A percentile compares a stretch with the other conserved stretches of the same genome.
These are phyloP conservation scores for Citrus sinensis DNA, from an alignment of 345 rosid genomes.

Conservation along the genomic window DNA sequence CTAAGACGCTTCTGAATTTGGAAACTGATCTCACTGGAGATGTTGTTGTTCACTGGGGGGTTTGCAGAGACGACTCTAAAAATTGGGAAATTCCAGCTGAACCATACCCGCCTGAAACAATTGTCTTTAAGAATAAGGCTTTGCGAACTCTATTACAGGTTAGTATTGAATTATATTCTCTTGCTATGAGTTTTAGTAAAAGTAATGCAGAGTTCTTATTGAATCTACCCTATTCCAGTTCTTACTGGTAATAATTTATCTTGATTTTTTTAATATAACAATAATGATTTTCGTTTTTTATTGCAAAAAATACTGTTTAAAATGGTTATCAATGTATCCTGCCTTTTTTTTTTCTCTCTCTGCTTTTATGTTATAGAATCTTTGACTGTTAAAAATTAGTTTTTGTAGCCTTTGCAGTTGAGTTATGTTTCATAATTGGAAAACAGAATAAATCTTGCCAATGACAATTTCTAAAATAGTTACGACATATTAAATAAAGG, in stretches of 20 bases:
- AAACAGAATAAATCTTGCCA: neutral
- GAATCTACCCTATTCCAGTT: neutral
- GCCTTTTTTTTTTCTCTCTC: neutral
- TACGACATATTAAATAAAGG: neutral
- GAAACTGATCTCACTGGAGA: conserved; percentile 86
- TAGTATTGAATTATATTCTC: conserved; percentile 3
- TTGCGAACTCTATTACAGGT: conserved; percentile 80
- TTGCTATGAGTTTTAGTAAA: neutral
- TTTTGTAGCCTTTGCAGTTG: neutral
- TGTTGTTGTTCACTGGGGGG: conserved; percentile 95
- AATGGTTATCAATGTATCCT: too few species aligned
- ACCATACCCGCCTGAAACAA: conserved; percentile 77
- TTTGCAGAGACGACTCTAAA: conserved; percentile 69
- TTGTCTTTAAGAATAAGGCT: conserved; percentile 74
- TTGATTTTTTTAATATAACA: neutral
- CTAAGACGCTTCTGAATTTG: conserved; percentile 52
- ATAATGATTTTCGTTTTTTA: neutral
- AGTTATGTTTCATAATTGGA: neutral
- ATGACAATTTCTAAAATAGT: neutral
- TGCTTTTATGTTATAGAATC: neutral
- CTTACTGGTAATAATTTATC: conserved; percentile 6
- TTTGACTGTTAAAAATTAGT: neutral
- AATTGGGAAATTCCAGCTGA: conserved; percentile 82
- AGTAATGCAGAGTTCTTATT: neutral
- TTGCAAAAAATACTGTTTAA: conserved; percentile 1